Evolutionary conservation across 306 rosid species (phyloP).

Genomic region (Cucurbita ficifolia): DNA sequence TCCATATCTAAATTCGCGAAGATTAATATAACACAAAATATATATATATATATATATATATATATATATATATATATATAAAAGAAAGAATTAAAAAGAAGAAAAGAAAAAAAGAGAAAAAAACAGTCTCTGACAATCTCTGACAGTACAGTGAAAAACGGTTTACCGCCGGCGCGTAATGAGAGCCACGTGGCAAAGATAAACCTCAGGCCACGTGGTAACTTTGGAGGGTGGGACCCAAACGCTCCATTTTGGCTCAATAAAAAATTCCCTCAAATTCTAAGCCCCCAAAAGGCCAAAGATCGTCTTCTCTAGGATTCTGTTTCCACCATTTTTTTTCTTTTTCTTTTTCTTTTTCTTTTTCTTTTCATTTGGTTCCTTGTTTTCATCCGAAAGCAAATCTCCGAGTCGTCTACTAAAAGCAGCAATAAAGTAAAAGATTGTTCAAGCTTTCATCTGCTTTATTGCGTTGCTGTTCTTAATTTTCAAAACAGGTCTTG

Average conservation of each 20-base stretch:
- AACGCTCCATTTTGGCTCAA: neutral
- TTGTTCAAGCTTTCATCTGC: constrained; percentile 30
- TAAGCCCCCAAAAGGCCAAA: neutral
- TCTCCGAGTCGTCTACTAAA: neutral
- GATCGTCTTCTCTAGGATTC: constrained; percentile 5
- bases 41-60: no score
- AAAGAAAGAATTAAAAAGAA: no score
- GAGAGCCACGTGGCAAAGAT: constrained; percentile 25
- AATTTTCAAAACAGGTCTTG: constrained; percentile 14
- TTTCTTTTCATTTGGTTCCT: neutral
- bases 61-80: no score
- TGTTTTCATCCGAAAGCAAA: constrained; percentile 9
- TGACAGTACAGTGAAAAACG: constrained; percentile 13
- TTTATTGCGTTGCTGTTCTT: constrained; percentile 13
- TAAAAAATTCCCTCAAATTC: neutral
- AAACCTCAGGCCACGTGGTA: constrained; percentile 1
- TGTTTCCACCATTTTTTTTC: neutral
- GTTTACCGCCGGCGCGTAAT: constrained; percentile 18
- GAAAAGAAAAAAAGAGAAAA: neutral
- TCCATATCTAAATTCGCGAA: no score
- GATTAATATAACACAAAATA: no score
- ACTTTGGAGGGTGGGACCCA: constrained; percentile 19
- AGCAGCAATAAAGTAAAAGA: constrained; percentile 3
- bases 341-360: neutral
- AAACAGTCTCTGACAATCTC: neutral